Conservation (phyloP, 1,139 yeast species). For the Blastobotrys persicus region DNA sequence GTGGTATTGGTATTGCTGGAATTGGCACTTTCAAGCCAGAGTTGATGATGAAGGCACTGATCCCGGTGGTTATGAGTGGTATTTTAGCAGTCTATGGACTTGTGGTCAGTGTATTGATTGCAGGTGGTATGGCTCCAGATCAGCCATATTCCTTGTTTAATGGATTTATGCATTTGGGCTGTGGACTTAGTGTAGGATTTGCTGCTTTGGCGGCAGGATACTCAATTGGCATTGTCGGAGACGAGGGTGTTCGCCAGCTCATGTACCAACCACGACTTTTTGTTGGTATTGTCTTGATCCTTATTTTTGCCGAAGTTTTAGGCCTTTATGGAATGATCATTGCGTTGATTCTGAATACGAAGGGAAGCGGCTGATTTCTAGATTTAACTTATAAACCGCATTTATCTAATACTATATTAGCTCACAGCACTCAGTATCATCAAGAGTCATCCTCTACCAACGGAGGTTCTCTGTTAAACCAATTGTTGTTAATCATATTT, state of each 20-base stretch:
- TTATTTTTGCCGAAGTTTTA: slow-evolving; percentile 98
- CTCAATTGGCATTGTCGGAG: slow-evolving; percentile 98
- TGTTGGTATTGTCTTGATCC: slow-evolving; percentile 91
- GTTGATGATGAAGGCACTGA: slow-evolving; percentile 36
- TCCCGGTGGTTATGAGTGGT: slow-evolving; percentile 99
- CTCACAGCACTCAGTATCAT: no score
- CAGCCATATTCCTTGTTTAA: slow-evolving; percentile 93
- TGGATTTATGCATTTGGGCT: slow-evolving; percentile 97
- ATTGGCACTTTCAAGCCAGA: slow-evolving; percentile 66
- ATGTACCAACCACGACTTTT: slow-evolving; percentile 96
- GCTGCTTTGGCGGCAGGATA: slow-evolving; percentile 98
- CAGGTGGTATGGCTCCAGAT: slow-evolving; percentile 66
- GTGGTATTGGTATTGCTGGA: slow-evolving; percentile 98
- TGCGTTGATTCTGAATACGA: slow-evolving; percentile 85
- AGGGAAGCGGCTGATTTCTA: slow-evolving; percentile 57
- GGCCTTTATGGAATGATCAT: slow-evolving; percentile 89
- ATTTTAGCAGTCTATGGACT: slow-evolving; percentile 98
- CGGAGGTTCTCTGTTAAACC: no score
- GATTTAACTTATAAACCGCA: neutral
- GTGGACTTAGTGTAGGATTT: slow-evolving; percentile 96
- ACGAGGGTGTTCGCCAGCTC: slow-evolving; percentile 96
- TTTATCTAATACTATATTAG: neutral
- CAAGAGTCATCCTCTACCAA: no score
- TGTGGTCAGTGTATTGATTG: slow-evolving; percentile 93
- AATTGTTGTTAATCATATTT: no score